Evolutionary conservation across 305 asterid species (phyloP).

Genomic region (Fraxinus ornus): DNA sequence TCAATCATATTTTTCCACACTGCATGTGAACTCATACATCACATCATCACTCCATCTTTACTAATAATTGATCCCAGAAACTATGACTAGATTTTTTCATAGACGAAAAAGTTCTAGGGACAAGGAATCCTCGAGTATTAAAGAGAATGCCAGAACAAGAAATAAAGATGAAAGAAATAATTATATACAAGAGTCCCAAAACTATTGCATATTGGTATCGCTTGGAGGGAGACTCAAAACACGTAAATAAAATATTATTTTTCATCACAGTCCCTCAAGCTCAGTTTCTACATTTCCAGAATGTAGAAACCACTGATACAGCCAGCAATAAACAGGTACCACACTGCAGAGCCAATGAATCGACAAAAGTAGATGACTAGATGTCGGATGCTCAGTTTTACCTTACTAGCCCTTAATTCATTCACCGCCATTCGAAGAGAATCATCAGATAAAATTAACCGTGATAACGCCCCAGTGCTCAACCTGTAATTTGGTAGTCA

Average conservation of each 20-base stretch:
- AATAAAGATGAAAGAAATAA: not conserved
- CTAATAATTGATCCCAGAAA: conserved; percentile 1
- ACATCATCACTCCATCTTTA: conserved; percentile 10
- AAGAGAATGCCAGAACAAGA: not conserved
- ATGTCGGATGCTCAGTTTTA: conserved; percentile 24
- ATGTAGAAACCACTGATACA: not conserved
- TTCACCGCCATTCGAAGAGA: conserved; percentile 78
- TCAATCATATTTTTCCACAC: not conserved
- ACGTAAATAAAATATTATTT: not conserved
- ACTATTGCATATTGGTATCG: not conserved
- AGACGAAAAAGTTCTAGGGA: not conserved
- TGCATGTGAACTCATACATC: not conserved
- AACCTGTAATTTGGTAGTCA: conserved; percentile 41
- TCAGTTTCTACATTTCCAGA: not conserved
- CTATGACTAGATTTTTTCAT: not conserved
- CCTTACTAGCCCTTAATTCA: conserved; percentile 76
- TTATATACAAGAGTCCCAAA: not conserved
- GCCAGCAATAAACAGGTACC: not conserved
- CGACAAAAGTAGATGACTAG: not conserved
- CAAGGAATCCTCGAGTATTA: not conserved
- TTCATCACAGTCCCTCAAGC: not conserved
- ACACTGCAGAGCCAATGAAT: not conserved
- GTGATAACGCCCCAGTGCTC: conserved; percentile 88
- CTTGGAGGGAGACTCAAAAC: not conserved
- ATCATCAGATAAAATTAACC: conserved; percentile 84